These are phyloP conservation scores for Nothophoma quercina DNA, from an alignment of 2,329 filamentous ascomycete genomes.

Conservation along the genomic window DNA sequence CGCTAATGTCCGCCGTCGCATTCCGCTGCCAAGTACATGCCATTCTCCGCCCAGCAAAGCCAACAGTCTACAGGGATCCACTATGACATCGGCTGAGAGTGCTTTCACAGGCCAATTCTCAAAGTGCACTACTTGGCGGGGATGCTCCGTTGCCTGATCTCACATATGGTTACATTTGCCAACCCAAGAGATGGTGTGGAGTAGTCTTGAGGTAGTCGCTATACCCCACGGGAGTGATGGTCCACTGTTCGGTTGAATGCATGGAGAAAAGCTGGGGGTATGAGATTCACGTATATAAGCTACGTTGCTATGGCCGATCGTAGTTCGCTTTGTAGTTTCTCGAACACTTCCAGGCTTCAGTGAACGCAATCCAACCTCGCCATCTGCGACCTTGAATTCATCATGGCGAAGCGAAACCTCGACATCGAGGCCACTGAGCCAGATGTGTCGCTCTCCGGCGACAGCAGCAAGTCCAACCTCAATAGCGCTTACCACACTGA, in stretches of 20 bases:
- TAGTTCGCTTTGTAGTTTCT: neutral
- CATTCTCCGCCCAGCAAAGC: constrained; percentile 28
- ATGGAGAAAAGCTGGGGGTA: constrained; percentile 10
- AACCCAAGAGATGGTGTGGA: constrained; percentile 26
- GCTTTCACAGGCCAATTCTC: constrained; percentile 11
- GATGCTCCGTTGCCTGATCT: constrained; percentile 16
- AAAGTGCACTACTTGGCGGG: constrained; percentile 21
- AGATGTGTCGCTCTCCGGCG: constrained; percentile 23
- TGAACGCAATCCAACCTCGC: too few species aligned
- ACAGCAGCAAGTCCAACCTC: constrained; percentile 35
- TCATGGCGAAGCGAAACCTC: constrained; percentile 33
- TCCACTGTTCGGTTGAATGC: constrained; percentile 18
- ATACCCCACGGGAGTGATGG: constrained; percentile 8
- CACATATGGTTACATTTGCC: constrained; percentile 37
- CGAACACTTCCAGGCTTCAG: neutral
- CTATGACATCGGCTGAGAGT: constrained; percentile 40
- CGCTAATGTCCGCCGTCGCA: constrained; percentile 13
- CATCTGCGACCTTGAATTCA: too few species aligned
- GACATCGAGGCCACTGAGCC: constrained; percentile 41
- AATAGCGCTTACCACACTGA: constrained; percentile 31
- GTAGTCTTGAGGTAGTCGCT: constrained; percentile 26
- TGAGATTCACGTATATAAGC: constrained; percentile 12
- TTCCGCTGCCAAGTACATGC: constrained; percentile 29
- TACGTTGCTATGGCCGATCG: neutral
- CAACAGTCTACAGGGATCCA: constrained; percentile 27